Conservation (phyloP, 192 early-diverging fungal genomes). For the Backusella liffmaniae region DNA sequence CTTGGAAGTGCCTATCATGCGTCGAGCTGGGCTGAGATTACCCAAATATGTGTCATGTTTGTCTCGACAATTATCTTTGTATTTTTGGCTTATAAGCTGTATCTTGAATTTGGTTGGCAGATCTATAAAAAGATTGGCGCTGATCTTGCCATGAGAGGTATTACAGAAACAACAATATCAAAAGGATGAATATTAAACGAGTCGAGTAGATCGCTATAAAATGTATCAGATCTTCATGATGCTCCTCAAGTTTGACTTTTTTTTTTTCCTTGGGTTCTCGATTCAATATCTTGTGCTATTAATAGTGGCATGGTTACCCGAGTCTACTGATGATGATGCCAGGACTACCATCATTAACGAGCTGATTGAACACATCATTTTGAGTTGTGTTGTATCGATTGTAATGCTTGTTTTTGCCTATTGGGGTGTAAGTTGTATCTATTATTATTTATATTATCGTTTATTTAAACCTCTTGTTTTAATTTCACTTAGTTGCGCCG, state of each 20-base stretch:
- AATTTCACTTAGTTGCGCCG: constrained; percentile 43
- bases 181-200: background rate
- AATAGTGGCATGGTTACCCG: constrained; percentile 42
- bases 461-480: background rate
- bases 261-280: constrained; percentile 76
- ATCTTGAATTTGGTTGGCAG: constrained; percentile 82
- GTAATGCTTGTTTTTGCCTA: constrained; percentile 50
- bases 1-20: constrained; percentile 27
- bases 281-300: constrained; percentile 69
- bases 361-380: constrained; percentile 42
- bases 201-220: constrained; percentile 59
- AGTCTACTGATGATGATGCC: constrained; percentile 9
- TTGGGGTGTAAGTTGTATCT: constrained; percentile 49
- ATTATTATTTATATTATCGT: no score
- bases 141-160: constrained; percentile 70
- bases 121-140: constrained; percentile 85
- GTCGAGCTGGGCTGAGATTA: constrained; percentile 44
- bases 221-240: constrained; percentile 80
- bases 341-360: constrained; percentile 29
- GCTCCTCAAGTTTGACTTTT: constrained; percentile 77
- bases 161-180: background rate
- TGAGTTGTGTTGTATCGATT: constrained; percentile 47
- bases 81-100: constrained; percentile 61
- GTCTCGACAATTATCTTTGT: constrained; percentile 48
- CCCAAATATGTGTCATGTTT: constrained; percentile 55